Evolutionary conservation across 805 yeast species (phyloP), one percentile per base, ranked within the genome.

Genomic region (Pichia gijzeniarum): DNA sequence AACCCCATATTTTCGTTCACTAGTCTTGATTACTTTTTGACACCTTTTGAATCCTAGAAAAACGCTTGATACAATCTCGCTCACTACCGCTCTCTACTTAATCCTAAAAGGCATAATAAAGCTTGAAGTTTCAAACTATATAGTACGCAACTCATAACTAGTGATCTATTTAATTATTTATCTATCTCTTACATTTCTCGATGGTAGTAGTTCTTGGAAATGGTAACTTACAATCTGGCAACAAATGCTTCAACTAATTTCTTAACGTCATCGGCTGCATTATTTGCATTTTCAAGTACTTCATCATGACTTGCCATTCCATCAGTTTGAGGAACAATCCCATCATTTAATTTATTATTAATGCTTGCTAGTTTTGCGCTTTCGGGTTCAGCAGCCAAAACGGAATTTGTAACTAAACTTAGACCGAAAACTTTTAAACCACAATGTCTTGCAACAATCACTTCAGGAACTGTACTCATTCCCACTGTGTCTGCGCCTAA

Each of bases 391-490:
- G 75, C 83, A 21, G 74, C 74, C 6, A 89, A 85, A 32, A 87
- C 89, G 1, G 77, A 81, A 59, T 91, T 91, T 18, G 98, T 91
- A 54, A 91, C 82, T 49, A 93, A 71, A 52, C 93, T 83, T 35
- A 91, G 63, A 0, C 97, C 98, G 50, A 91, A 68, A 5, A 89
- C 95, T 52, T 70, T 74, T 68, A 93, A 64, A 1, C 90, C 95
- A 48, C 81, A 75, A 62, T 93, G 98, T 61, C 95, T 80, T 2
- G 96, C 98, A 17, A 88, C 83, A 49, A 88, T 79, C 2, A 88
- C 95, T 64, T 91, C 99, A 0, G 99, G 97, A 30, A 91, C 97
- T 0, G 98, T 93, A 47, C 95, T 85, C 99, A 91, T 91, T 4
- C 98, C 98, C 2, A 90, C 98, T 0, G 93, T 85, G 63, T 91